A percentile compares a stretch with the other conserved stretches of the same genome.
Evolutionary conservation across 805 yeast species (phyloP).

Genomic region (Maudiozyma serrabonitensis): DNA sequence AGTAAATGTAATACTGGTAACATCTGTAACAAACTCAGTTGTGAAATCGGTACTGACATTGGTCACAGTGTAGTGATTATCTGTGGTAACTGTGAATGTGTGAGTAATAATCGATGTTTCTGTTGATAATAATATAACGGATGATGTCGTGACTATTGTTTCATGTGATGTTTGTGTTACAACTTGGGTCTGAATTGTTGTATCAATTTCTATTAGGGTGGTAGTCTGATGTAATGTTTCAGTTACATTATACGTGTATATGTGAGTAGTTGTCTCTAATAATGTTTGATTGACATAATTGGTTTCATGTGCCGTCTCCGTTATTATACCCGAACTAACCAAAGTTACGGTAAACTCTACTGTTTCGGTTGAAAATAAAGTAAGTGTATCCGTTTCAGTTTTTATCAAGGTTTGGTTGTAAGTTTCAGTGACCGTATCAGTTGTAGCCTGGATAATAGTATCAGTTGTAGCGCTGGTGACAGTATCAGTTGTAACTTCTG

Average conservation of each 20-base stretch:
- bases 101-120: neutral
- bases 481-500: too few relatives aligned
- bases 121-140: neutral
- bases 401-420: too few relatives aligned
- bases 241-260: neutral
- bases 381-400: too few relatives aligned
- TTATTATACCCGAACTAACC: neutral
- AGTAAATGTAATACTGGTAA: neutral
- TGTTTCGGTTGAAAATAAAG: too few relatives aligned
- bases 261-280: neutral
- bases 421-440: too few relatives aligned
- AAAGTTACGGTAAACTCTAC: neutral
- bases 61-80: neutral
- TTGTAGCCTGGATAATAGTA: too few relatives aligned
- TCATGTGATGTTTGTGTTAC: neutral
- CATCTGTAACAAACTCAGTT: neutral
- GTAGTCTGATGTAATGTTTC: neutral
- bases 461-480: too few relatives aligned
- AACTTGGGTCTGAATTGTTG: neutral
- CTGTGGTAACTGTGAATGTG: neutral
- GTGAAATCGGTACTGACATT: neutral
- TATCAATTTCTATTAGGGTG: neutral
- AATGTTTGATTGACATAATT: neutral
- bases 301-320: neutral
- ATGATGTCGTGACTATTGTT: neutral